These are phyloP conservation scores for Kuraishia floccosa DNA, from an alignment of 805 yeast species.

Conservation along the genomic window DNA sequence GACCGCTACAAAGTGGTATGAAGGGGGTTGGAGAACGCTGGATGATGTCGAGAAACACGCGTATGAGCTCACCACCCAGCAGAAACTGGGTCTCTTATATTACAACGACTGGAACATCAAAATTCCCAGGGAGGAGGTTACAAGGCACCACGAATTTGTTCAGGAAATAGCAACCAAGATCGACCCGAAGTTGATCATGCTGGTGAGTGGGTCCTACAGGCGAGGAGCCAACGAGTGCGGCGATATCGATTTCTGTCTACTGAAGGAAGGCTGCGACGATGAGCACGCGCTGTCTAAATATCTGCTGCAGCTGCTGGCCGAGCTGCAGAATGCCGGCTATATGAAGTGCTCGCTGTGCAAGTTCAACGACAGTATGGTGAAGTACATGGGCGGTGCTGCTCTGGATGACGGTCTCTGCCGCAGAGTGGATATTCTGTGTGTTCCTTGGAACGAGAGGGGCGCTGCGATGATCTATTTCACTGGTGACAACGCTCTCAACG, in stretches of 20 bases:
- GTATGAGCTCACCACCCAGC: slow-evolving; percentile 11
- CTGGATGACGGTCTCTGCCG: slow-evolving; percentile 26
- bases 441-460: slow-evolving; percentile 32
- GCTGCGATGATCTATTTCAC: slow-evolving; percentile 40
- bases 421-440: slow-evolving; percentile 40
- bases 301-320: slow-evolving; percentile 7
- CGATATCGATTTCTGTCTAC: slow-evolving; percentile 40
- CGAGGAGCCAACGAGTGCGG: slow-evolving; percentile 35
- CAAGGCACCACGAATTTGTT: slow-evolving; percentile 24
- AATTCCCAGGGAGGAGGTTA: slow-evolving; percentile 35
- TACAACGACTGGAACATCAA: slow-evolving; percentile 32
- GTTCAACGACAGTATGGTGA: slow-evolving; percentile 6
- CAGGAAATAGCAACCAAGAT: slow-evolving; percentile 11
- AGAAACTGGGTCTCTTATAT: slow-evolving; percentile 29
- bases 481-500: slow-evolving; percentile 41
- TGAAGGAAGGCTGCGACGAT: slow-evolving; percentile 19
- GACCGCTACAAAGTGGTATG: slow-evolving; percentile 26
- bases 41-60: slow-evolving; percentile 20
- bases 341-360: slow-evolving; percentile 9
- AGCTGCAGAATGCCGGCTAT: slow-evolving; percentile 7
- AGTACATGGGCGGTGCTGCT: slow-evolving; percentile 24
- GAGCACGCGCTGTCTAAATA: slow-evolving; percentile 7
- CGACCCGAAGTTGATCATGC: slow-evolving; percentile 22
- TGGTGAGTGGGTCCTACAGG: slow-evolving; percentile 40
- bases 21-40: slow-evolving; percentile 23